Base-by-base conservation (phyloP, 1,284 basidiomycete genomes). In the Cryptococcus sp. region DNA sequence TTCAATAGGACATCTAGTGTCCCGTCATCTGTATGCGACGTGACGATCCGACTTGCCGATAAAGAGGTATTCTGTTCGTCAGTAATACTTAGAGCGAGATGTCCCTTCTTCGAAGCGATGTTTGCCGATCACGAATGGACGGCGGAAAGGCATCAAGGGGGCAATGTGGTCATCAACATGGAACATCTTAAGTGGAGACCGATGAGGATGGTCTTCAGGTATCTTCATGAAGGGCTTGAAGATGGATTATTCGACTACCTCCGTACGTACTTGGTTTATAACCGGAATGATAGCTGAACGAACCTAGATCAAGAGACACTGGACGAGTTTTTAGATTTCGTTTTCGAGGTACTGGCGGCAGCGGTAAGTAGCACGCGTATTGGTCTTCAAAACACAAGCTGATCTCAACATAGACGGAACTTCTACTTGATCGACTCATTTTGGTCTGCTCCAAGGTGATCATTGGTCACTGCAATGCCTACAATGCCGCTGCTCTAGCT, bases 71-170 rank as follows among this genome's bases (percentile, higher is more conserved):
- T 74, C 32, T 84, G 83, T 6, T 87, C 96, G 70, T 91, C 92
- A 0, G 73, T 81, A 8, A 73, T 98, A 14, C 80, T 98, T 15
- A 82, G 90, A 2, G 84, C 90, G 0, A 83, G 95, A 3, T 94
- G 88, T 45, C 83, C 85, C 1, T 89, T 97, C 71, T 97, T 98
- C 69, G 79, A 84, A 5, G 83, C 84, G n/a, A 87, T 98, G 73
- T 92, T 95, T 71, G 85, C 85, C 49, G 86, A 92, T 64, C 79
- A 81, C 31, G 89, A 86, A 43, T 98, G 95, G 92, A 89, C 89
- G 3, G 67, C 62, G 23, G 79, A 80, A 30, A 82, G 84, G 80
- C 80, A 79, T n/a, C 62, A 67, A 7, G 82, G 81, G 7, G 80
- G 82, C 2, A 64, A 72, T 13, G 70, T 96, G 11, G 74, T 76